A percentile compares a stretch with the other conserved stretches of the same genome.
phyloP scores from a whole-genome alignment of 192 early-diverging fungal species.

The Coemansia sp. region DNA sequence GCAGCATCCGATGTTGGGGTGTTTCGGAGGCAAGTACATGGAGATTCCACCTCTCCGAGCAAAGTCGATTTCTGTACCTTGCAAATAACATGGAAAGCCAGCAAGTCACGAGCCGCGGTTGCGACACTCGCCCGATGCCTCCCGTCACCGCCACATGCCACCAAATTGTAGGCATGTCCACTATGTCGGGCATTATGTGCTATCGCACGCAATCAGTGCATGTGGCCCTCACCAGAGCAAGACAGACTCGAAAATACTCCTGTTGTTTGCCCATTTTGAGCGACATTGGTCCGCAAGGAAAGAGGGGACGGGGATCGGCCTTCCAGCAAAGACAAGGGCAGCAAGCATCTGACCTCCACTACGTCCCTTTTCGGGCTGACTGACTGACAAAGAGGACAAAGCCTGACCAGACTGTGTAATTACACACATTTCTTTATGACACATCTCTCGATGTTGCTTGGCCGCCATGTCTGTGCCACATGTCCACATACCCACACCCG shows the following conservation, averaged over 20 bases:
- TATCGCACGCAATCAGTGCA: conserved; percentile 9
- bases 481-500: background rate
- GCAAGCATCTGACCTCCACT: conserved; percentile 3
- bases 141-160: background rate
- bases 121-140: background rate
- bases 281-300: conserved; percentile 8
- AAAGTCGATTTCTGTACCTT: background rate
- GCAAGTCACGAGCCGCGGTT: background rate
- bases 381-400: background rate
- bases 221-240: background rate
- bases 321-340: background rate
- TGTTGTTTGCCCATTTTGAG: background rate
- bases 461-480: background rate
- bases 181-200: background rate
- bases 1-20: background rate
- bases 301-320: conserved; percentile 8
- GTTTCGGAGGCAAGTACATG: background rate
- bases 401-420: conserved; percentile 9
- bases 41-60: background rate
- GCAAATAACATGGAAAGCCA: background rate
- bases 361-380: conserved; percentile 4
- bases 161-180: background rate
- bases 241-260: background rate
- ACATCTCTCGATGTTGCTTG: background rate
- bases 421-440: background rate